Conservation (phyloP, 106 monocot species). For the Acorus calamus region DNA sequence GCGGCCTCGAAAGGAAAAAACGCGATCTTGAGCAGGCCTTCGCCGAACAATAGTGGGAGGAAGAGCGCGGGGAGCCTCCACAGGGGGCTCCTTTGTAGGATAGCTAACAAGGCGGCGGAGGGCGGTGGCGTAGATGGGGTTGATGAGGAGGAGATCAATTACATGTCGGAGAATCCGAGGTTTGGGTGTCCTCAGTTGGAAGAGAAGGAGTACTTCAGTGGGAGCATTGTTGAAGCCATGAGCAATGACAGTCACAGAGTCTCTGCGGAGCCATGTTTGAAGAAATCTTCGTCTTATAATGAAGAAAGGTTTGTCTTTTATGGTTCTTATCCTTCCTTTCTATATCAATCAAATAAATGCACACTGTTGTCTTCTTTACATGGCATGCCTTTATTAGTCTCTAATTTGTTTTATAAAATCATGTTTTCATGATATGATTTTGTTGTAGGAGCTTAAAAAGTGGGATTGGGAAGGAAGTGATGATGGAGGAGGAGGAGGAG, state of each 20-base stretch:
- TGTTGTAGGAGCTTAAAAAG: constrained; percentile 36
- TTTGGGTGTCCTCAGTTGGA: constrained; percentile 31
- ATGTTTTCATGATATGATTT: too few relatives aligned
- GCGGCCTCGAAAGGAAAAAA: constrained; percentile 7
- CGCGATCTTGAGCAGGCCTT: neutral
- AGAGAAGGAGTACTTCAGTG: constrained; percentile 93
- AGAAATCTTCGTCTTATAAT: constrained; percentile 68
- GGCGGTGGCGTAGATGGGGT: neutral
- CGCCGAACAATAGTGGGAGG: constrained; percentile 15
- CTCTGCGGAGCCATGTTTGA: constrained; percentile 26
- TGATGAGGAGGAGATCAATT: constrained; percentile 21
- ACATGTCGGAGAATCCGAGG: constrained; percentile 35
- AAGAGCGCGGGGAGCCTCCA: constrained; percentile 26
- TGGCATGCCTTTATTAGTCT: too few relatives aligned
- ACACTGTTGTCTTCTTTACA: neutral
- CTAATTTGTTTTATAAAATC: too few relatives aligned
- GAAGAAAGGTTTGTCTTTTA: constrained; percentile 50
- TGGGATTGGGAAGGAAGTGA: constrained; percentile 22
- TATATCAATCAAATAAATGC: neutral
- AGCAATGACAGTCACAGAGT: neutral
- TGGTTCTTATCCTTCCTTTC: too few relatives aligned
- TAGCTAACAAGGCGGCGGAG: constrained; percentile 11
- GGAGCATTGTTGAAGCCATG: constrained; percentile 73
- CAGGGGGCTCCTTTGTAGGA: constrained; percentile 24
- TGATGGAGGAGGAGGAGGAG: neutral